Conservation (phyloP, 352 stramenopile species). For the Globisporangium irregulare region DNA sequence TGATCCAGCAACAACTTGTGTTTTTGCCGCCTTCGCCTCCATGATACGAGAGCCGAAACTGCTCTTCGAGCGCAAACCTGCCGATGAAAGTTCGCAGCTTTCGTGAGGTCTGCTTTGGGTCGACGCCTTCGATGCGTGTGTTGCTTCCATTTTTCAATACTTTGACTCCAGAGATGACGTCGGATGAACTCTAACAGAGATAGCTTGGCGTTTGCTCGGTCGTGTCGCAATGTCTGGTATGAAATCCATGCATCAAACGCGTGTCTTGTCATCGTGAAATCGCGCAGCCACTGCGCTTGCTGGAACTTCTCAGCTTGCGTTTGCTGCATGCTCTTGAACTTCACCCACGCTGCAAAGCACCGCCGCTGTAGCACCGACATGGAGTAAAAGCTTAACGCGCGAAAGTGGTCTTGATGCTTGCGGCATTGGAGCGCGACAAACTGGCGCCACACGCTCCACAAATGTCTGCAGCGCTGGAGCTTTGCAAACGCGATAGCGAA, state of each 20-base stretch:
- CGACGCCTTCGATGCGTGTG: not conserved
- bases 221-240: not conserved
- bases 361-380: constrained; percentile 25
- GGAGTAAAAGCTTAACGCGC: constrained; percentile 31
- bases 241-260: constrained; percentile 6
- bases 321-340: constrained; percentile 8
- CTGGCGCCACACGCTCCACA: constrained; percentile 23
- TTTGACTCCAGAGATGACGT: constrained; percentile 3
- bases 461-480: not conserved
- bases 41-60: constrained; percentile 12
- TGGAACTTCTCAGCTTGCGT: not conserved
- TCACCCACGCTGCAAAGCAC: constrained; percentile 13
- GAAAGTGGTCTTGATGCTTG: constrained; percentile 24
- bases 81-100: not conserved
- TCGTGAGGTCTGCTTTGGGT: not conserved
- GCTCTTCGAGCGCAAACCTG: not conserved
- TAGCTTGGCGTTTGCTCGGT: not conserved
- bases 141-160: constrained; percentile 3
- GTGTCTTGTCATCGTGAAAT: not conserved
- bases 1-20: not conserved
- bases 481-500: constrained; percentile 12
- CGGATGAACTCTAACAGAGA: not conserved
- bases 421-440: constrained; percentile 21
- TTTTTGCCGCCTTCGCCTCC: constrained; percentile 14
- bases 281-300: not conserved